Evolutionary conservation across 495 filamentous ascomycete genomes (phyloP).

Genomic region (Oidiodendron maius): DNA sequence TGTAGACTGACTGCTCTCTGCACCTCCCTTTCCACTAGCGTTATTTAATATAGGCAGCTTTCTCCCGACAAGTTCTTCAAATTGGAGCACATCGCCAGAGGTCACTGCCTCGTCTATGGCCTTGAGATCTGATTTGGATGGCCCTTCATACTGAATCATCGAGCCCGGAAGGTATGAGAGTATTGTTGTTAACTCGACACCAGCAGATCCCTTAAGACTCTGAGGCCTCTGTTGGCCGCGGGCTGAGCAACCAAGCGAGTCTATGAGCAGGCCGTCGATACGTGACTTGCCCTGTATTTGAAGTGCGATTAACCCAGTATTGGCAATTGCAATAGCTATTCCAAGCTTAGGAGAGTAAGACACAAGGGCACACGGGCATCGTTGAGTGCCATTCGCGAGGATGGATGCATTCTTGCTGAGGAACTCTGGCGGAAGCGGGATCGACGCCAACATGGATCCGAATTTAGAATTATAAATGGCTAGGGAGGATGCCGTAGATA

Average conservation of each 20-base stretch:
- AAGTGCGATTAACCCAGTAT: constrained; percentile 50
- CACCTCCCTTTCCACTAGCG: too few relatives aligned
- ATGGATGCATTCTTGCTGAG: not conserved
- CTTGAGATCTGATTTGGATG: constrained; percentile 1
- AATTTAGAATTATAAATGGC: constrained; percentile 61
- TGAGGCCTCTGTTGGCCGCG: constrained; percentile 6
- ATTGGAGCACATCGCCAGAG: constrained; percentile 34
- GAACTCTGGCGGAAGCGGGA: constrained; percentile 36
- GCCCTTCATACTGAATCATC: constrained; percentile 1
- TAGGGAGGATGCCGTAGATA: constrained; percentile 34
- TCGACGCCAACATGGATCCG: constrained; percentile 53
- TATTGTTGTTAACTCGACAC: constrained; percentile 7
- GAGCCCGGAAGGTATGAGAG: constrained; percentile 9
- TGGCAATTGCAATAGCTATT: constrained; percentile 52
- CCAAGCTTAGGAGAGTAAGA: constrained; percentile 60
- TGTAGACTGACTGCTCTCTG: too few relatives aligned
- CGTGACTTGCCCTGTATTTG: constrained; percentile 59
- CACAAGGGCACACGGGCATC: constrained; percentile 40
- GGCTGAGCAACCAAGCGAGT: constrained; percentile 56
- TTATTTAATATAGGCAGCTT: too few relatives aligned
- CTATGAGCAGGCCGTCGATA: constrained; percentile 60
- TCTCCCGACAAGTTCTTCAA: constrained; percentile 43
- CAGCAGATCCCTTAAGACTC: not conserved
- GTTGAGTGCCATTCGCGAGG: not conserved
- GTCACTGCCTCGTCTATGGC: constrained; percentile 6